These are phyloP conservation scores for Ziziphus jujuba DNA, from an alignment of 306 rosid genomes.

Conservation along the genomic window DNA sequence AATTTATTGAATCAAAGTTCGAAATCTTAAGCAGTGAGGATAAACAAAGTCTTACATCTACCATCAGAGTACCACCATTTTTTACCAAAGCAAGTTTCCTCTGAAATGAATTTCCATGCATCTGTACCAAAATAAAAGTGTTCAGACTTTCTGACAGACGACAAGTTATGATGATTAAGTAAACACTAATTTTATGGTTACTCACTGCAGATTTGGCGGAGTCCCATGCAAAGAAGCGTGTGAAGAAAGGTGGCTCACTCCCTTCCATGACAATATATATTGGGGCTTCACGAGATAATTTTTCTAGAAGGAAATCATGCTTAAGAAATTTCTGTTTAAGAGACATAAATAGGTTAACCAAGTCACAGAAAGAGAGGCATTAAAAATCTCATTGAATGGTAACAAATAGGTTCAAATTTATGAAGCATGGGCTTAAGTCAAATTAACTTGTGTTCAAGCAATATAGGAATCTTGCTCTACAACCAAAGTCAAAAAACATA, in stretches of 20 bases:
- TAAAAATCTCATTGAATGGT: constrained; percentile 22
- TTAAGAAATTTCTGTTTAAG: constrained; percentile 79
- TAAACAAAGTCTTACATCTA: constrained; percentile 57
- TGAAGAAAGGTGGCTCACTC: constrained; percentile 93
- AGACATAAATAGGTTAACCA: constrained; percentile 24
- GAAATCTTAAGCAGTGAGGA: constrained; percentile 15
- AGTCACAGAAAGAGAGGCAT: constrained; percentile 10
- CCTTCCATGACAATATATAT: constrained; percentile 81
- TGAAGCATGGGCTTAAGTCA: constrained; percentile 5
- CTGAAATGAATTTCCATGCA: constrained; percentile 96
- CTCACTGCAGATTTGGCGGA: constrained; percentile 82
- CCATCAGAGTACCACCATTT: constrained; percentile 61
- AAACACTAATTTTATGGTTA: constrained; percentile 4
- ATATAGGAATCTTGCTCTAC: background rate
- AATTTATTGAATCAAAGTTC: constrained; percentile 11
- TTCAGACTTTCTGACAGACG: constrained; percentile 24
- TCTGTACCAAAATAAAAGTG: constrained; percentile 47
- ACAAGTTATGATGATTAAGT: constrained; percentile 6
- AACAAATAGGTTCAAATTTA: constrained; percentile 1
- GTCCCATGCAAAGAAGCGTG: constrained; percentile 96
- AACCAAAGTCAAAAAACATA: background rate
- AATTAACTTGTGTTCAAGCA: background rate
- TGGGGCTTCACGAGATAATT: constrained; percentile 70
- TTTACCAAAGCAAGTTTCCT: constrained; percentile 79
- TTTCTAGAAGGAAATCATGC: constrained; percentile 78